Evolutionary conservation across 805 yeast genomes (phyloP).

Genomic region (Hanseniaspora mollemarum): DNA sequence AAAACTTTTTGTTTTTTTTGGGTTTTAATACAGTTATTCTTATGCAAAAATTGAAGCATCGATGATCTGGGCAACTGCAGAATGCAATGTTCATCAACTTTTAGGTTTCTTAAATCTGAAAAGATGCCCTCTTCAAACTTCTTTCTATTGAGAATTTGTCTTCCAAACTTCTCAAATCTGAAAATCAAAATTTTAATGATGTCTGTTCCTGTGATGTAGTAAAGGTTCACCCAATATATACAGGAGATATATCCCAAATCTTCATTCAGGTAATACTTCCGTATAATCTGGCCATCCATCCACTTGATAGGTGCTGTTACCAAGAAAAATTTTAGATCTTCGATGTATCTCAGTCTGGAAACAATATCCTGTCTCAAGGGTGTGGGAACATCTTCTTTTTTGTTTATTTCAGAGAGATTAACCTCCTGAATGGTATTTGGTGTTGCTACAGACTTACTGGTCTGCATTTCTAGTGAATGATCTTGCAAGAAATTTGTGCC

Average conservation of each 20-base stretch:
- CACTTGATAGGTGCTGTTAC: conserved; percentile 93
- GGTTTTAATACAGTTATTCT: conserved; percentile 78
- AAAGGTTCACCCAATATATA: conserved; percentile 81
- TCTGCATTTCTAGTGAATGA: background rate
- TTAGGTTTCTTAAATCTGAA: conserved; percentile 75
- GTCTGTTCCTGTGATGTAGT: conserved; percentile 90
- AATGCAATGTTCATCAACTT: conserved; percentile 77
- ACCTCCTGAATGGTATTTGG: background rate
- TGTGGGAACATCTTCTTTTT: conserved; percentile 5
- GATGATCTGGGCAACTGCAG: conserved; percentile 78
- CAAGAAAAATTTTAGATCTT: conserved; percentile 72
- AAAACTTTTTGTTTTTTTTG: conserved; percentile 95
- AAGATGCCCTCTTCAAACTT: conserved; percentile 95
- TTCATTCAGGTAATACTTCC: conserved; percentile 72
- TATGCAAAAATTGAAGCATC: conserved; percentile 71
- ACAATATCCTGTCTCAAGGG: conserved; percentile 11
- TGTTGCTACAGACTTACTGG: background rate
- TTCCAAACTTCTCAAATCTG: conserved; percentile 80
- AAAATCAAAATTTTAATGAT: conserved; percentile 84
- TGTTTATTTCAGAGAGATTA: background rate
- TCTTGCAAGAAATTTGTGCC: no score
- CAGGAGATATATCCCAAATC: conserved; percentile 90
- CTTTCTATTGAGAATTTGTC: conserved; percentile 72
- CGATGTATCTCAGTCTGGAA: conserved; percentile 40
- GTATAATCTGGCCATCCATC: conserved; percentile 76